Percentiles rank a stretch among this genome's conserved stretches.
These are phyloP conservation scores for Asterella californica DNA, from an alignment of 225 moss, liverwort and hornwort genomes.

Conservation along the genomic window DNA sequence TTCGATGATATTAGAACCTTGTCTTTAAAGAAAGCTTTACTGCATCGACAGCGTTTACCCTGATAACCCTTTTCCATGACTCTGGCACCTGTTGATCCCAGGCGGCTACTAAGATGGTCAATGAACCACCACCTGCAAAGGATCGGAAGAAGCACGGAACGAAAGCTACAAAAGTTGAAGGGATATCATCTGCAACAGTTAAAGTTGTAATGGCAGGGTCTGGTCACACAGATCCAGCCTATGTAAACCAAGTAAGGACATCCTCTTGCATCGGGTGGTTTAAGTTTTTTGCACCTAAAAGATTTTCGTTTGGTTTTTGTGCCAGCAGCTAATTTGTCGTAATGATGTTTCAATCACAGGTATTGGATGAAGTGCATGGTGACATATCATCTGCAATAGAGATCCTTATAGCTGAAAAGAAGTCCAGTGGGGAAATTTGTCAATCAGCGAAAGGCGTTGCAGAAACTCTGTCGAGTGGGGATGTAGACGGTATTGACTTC, in stretches of 20 bases:
- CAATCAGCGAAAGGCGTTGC: not conserved
- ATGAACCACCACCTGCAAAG: constrained; percentile 76
- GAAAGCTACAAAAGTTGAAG: constrained; percentile 30
- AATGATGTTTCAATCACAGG: constrained; percentile 30
- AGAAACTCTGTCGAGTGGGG: not conserved
- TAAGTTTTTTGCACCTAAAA: no score
- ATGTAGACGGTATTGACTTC: constrained; percentile 5
- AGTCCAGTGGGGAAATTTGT: constrained; percentile 6
- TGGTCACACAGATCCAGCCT: constrained; percentile 57
- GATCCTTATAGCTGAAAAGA: constrained; percentile 64
- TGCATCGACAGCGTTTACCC: not conserved
- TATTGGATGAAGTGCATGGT: constrained; percentile 73
- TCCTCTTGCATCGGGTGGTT: not conserved
- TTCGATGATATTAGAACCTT: not conserved
- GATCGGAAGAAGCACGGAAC: constrained; percentile 26
- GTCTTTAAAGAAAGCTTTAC: not conserved
- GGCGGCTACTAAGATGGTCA: constrained; percentile 40
- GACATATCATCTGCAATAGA: constrained; percentile 80
- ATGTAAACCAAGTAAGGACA: constrained; percentile 56
- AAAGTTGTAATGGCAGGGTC: constrained; percentile 63
- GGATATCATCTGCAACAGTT: constrained; percentile 34
- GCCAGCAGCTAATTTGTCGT: not conserved
- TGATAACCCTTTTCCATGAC: not conserved
- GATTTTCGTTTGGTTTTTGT: not conserved
- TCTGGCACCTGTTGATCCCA: not conserved